A percentile compares a stretch with the other conserved stretches of the same genome.
Evolutionary conservation across 1,139 yeast genomes (phyloP).

Genomic region (Lodderomyces elongisporus): DNA sequence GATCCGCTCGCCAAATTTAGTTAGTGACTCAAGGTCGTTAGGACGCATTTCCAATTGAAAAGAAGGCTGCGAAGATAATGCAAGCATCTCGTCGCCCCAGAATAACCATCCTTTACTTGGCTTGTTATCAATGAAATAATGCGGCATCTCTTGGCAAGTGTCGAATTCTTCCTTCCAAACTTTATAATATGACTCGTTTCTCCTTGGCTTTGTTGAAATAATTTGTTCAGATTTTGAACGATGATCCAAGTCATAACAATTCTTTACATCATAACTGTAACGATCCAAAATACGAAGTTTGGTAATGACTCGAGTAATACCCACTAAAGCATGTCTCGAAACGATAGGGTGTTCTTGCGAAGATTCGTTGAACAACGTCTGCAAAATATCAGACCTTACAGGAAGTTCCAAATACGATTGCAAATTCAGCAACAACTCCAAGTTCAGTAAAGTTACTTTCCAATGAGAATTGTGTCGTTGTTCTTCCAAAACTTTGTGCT

Average conservation of each 20-base stretch:
- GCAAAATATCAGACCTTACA: slow-evolving; percentile 39
- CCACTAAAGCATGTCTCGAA: slow-evolving; percentile 59
- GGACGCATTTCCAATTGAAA: slow-evolving; percentile 28
- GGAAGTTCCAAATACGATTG: slow-evolving; percentile 54
- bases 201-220: slow-evolving; percentile 37
- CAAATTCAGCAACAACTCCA: slow-evolving; percentile 50
- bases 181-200: slow-evolving; percentile 32
- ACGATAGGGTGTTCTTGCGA: slow-evolving; percentile 71
- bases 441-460: slow-evolving; percentile 57
- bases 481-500: slow-evolving; percentile 38
- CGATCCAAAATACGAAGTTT: slow-evolving; percentile 50
- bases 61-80: slow-evolving; percentile 28
- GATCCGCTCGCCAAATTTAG: slow-evolving; percentile 41
- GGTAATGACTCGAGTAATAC: slow-evolving; percentile 53
- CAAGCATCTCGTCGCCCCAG: slow-evolving; percentile 63
- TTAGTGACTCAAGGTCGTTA: slow-evolving; percentile 37
- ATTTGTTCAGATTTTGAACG: slow-evolving; percentile 32
- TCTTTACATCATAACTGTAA: slow-evolving; percentile 47
- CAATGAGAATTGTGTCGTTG: slow-evolving; percentile 46
- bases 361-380: slow-evolving; percentile 48
- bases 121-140: slow-evolving; percentile 54
- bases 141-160: slow-evolving; percentile 42
- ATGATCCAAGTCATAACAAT: slow-evolving; percentile 40
- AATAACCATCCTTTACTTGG: slow-evolving; percentile 68
- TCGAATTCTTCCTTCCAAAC: slow-evolving; percentile 51